Evolutionary conservation across 176 grass and related monocot genomes (phyloP), one percentile per base, ranked within the genome.

Genomic region (Leersia perrieri): DNA sequence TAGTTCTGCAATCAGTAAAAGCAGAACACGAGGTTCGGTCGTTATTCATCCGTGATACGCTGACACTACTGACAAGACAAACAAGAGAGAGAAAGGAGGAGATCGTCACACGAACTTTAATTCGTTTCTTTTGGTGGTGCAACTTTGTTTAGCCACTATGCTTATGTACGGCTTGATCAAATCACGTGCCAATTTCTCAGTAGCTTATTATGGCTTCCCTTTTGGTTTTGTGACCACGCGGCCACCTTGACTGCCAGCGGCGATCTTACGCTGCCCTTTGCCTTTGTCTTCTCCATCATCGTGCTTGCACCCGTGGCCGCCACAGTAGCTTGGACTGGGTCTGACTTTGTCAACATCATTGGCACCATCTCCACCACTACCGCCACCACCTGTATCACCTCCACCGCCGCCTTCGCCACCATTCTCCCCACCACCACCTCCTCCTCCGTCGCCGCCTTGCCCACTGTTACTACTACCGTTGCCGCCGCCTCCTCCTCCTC

Each of bases 401-500:
- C 36, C 5, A 1, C 36, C 44, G 0, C 5, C 8, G 1, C 69
- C 27, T n/a, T n/a, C n/a, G 10, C 26, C 40, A 0, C 1, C 23
- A 3, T 0, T 12, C 9, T 1, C 39, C 1, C 13, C 38, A 1
- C 5, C 12, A 8, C 4, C 7, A 16, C 5, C 30, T 1, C 6
- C 11, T 2, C 30, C 29, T 18, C 25, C 26, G 5, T 8, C 36
- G 9, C 36, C 36, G 2, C 36, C n/a, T n/a, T n/a, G n/a, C n/a
- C n/a, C n/a, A n/a, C n/a, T n/a, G n/a, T n/a, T n/a, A n/a, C n/a
- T n/a, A n/a, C n/a, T 38, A 28, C n/a, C n/a, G 1, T 28, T 8
- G 5, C 10, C 20, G 0, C 35, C 35, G 0, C 6, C 3, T 0
- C 13, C 1, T 0, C 14, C 26, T 4, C 9, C 30, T n/a, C 18